Evolutionary conservation across 352 stramenopile species (phyloP).

Genomic region (Phytophthora crassamura): DNA sequence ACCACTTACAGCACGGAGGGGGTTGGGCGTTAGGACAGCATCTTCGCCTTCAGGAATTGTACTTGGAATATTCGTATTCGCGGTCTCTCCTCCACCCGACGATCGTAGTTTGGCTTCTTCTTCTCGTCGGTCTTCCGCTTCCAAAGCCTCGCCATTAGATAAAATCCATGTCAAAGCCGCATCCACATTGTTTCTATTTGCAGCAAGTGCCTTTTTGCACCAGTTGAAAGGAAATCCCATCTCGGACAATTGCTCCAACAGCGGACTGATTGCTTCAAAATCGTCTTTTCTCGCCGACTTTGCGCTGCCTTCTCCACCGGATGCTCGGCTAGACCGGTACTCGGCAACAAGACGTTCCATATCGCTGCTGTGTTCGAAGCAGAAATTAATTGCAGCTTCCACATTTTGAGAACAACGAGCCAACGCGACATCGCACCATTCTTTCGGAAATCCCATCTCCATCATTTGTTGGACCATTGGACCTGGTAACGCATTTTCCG

Average conservation of each 20-base stretch:
- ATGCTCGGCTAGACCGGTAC: constrained; percentile 64
- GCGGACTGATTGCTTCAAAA: constrained; percentile 68
- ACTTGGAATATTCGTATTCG: constrained; percentile 31
- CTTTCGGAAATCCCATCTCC: constrained; percentile 93
- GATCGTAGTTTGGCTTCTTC: constrained; percentile 72
- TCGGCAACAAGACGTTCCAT: constrained; percentile 90
- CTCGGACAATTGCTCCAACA: constrained; percentile 90
- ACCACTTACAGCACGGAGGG: constrained; percentile 82
- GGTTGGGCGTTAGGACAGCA: constrained; percentile 67
- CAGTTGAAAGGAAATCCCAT: constrained; percentile 95
- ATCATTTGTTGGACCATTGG: constrained; percentile 93
- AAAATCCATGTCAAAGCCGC: constrained; percentile 93
- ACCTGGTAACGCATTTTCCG: constrained; percentile 45
- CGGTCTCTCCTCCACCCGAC: constrained; percentile 33
- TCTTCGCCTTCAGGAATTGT: constrained; percentile 45
- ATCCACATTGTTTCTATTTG: constrained; percentile 92
- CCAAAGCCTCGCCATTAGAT: constrained; percentile 89
- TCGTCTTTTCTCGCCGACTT: constrained; percentile 52
- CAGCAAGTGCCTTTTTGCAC: constrained; percentile 91
- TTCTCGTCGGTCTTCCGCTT: constrained; percentile 88
- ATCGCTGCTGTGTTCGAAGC: constrained; percentile 92
- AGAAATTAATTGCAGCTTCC: constrained; percentile 93
- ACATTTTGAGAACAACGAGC: constrained; percentile 89
- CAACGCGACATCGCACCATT: constrained; percentile 92
- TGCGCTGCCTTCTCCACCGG: constrained; percentile 18